Percentiles rank a stretch among this genome's conserved stretches.
These are phyloP conservation scores for Trichophyton equinum DNA, from an alignment of 2,329 filamentous ascomycete species.

Conservation along the genomic window DNA sequence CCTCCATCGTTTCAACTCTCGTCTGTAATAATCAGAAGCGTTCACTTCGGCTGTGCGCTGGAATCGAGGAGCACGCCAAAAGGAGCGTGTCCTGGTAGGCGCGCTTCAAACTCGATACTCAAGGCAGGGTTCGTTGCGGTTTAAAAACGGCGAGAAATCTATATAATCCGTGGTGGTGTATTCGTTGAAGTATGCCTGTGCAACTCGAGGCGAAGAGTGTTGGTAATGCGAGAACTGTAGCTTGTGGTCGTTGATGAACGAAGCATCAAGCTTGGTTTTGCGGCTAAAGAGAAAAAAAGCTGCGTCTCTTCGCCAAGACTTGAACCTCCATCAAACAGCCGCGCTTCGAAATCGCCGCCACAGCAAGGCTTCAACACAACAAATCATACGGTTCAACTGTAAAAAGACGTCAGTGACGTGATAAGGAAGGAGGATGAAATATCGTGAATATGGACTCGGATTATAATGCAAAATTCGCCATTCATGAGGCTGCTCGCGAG, in stretches of 20 bases:
- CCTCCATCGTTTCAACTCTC: conserved; percentile 7
- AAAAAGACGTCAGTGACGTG: not conserved
- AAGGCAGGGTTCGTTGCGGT: not conserved
- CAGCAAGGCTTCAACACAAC: not conserved
- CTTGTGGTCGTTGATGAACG: not conserved
- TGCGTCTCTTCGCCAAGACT: not conserved
- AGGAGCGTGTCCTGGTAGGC: not conserved
- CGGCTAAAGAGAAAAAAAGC: not conserved
- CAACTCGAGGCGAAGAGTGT: not conserved
- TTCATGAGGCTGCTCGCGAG: conserved; percentile 78
- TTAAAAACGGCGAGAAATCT: not conserved
- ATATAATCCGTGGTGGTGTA: not conserved
- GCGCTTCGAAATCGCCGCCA: not conserved
- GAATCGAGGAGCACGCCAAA: not conserved
- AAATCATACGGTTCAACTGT: not conserved
- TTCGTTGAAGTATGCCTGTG: not conserved
- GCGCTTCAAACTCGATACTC: not conserved
- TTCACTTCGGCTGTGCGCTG: not conserved
- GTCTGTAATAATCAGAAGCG: not conserved
- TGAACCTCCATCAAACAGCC: not conserved
- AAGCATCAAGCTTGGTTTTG: not conserved
- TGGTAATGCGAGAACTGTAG: not conserved
- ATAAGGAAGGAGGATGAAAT: not conserved
- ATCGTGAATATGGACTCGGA: conserved; percentile 25
- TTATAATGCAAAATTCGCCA: conserved; percentile 55